Evolutionary conservation across 805 yeast species (phyloP).

Genomic region (Teunomyces funiuensis): DNA sequence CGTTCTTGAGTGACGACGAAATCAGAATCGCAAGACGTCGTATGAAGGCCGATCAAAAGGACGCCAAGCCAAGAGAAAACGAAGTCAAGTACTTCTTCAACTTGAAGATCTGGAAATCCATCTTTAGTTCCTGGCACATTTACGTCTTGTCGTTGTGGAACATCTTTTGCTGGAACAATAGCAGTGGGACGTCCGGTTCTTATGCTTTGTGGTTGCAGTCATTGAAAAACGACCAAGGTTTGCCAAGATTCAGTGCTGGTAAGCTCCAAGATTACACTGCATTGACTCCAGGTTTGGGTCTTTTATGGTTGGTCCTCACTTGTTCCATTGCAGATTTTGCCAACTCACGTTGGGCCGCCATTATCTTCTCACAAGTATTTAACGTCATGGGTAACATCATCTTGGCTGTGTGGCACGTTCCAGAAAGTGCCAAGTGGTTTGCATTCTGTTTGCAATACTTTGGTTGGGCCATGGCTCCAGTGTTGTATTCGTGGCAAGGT

Average conservation of each 20-base stretch:
- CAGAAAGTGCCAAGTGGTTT: slow-evolving; percentile 61
- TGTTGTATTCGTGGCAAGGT: slow-evolving; percentile 56
- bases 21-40: slow-evolving; percentile 30
- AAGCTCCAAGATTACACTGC: slow-evolving; percentile 43
- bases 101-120: slow-evolving; percentile 49
- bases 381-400: slow-evolving; percentile 54
- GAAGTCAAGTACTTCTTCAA: slow-evolving; percentile 38
- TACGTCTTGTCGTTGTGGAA: slow-evolving; percentile 56
- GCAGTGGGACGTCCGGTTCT: slow-evolving; percentile 46
- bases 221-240: slow-evolving; percentile 9
- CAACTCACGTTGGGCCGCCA: slow-evolving; percentile 53
- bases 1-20: slow-evolving; percentile 36
- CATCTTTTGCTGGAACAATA: slow-evolving; percentile 62
- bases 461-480: slow-evolving; percentile 65
- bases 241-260: slow-evolving; percentile 25
- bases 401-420: slow-evolving; percentile 59
- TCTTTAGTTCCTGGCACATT: slow-evolving; percentile 58
- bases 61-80: slow-evolving; percentile 15
- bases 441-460: slow-evolving; percentile 60
- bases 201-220: slow-evolving; percentile 54
- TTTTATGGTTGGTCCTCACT: slow-evolving; percentile 38
- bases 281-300: slow-evolving; percentile 46
- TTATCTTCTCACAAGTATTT: slow-evolving; percentile 52
- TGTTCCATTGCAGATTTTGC: slow-evolving; percentile 40
- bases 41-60: slow-evolving; percentile 17